Base-by-base conservation (phyloP, 192 early-diverging fungal species). In the Coemansia sp. region DNA sequence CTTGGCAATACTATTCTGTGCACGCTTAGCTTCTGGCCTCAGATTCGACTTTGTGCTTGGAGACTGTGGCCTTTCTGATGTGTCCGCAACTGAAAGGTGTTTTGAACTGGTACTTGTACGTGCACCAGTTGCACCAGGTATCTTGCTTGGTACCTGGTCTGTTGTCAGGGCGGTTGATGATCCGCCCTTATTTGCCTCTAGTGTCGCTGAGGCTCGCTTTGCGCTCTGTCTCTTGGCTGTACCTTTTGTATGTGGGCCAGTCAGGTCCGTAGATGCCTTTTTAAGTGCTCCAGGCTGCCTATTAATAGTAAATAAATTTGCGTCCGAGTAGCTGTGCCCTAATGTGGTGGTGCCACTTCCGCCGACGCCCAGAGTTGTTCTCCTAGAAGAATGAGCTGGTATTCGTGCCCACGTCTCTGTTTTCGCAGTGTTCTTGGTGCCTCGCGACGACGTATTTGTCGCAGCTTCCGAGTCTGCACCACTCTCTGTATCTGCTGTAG, bases 281-380 rank as follows among this genome's bases (percentile, higher is more conserved):
- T 63, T 58, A 12, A 49, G 30, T 28, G 67, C 55, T 27, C 54
- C 48, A 12, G 67, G 53, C 56, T 64, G 53, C 27, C 44, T 48
- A 18, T 63, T 71, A 62, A 78, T 72, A 69, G 76, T 69, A 49
- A 80, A 80, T 68, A 80, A 58, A 54, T 68, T 78, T 49, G 56
- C 61, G 66, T 60, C 54, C 19, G 65, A 58, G 54, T 80, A 80
- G 68, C 55, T 80, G 48, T 74, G 77, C 53, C 77, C 77, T 21
- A 80, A 68, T 22, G 77, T 80, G 61, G 65, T 80, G 34, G 71
- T 80, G 47, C 77, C 77, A 54, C 68, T 80, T 55, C 77, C 77
- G 41, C 76, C 77, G 38, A 80, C 77, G 25, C 77, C 77, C 72
- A 80, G 74, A 65, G 77, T 80, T 41, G 60, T 70, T 63, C 77